Evolutionary conservation across 148 eudicot genomes (phyloP).

Genomic region (Beta vulgaris): DNA sequence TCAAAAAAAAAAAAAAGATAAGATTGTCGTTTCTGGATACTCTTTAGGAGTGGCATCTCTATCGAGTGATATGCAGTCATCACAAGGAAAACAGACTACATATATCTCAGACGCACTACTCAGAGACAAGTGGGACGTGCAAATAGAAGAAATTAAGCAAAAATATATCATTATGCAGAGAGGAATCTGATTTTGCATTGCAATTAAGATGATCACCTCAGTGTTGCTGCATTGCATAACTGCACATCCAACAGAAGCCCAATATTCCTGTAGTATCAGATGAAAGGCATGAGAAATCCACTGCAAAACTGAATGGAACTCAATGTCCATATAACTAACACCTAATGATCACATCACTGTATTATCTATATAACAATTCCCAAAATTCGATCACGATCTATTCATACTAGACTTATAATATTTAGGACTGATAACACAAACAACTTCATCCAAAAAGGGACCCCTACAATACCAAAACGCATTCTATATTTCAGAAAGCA

Average conservation of each 20-base stretch:
- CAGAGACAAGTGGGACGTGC: neutral
- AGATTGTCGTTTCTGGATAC: neutral
- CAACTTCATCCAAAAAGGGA: no score
- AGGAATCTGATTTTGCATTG: neutral
- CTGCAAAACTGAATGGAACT: neutral
- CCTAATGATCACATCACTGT: neutral
- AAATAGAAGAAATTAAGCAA: neutral
- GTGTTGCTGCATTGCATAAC: conserved; percentile 99
- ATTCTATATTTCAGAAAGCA: no score
- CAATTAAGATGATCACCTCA: conserved; percentile 53
- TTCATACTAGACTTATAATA: no score
- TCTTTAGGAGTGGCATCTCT: neutral
- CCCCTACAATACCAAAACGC: no score
- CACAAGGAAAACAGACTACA: neutral
- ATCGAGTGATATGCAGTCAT: neutral
- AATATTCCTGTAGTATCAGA: conserved; percentile 61
- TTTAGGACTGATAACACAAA: no score
- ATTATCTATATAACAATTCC: neutral
- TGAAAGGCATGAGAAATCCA: conserved; percentile 5
- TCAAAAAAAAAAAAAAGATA: no score
- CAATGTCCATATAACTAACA: neutral
- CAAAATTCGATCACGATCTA: no score
- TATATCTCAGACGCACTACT: neutral
- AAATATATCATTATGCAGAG: neutral
- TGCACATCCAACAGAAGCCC: conserved; percentile 99